These are phyloP conservation scores for Sphagnum magellanicum DNA, from an alignment of 228 moss, liverwort and hornwort genomes.

Conservation along the genomic window DNA sequence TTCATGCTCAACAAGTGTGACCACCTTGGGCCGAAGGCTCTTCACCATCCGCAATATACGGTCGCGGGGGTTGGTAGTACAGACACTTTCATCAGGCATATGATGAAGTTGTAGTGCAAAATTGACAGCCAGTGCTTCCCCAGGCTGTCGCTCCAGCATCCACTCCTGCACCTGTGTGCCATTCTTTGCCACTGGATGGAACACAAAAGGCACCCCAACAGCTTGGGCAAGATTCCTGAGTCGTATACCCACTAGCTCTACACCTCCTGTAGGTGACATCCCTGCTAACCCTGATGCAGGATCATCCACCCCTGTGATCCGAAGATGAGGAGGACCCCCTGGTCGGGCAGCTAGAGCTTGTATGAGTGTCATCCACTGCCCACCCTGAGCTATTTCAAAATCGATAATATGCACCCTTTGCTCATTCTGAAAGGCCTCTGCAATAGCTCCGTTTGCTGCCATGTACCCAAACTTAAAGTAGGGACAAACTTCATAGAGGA, in stretches of 20 bases:
- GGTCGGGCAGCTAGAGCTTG: conserved; percentile 58
- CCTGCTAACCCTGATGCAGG: conserved; percentile 5
- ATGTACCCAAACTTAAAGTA: conserved; percentile 72
- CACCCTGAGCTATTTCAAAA: conserved; percentile 57
- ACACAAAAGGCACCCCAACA: conserved; percentile 54
- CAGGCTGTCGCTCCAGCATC: conserved; percentile 53
- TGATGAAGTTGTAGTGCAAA: conserved; percentile 62
- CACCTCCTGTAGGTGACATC: conserved; percentile 19
- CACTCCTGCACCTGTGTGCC: conserved; percentile 49
- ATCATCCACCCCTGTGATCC: conserved; percentile 58
- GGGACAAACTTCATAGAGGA: conserved; percentile 63
- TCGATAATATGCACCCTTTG: conserved; percentile 63
- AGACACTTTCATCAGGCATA: conserved; percentile 62
- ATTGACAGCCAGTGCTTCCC: conserved; percentile 65
- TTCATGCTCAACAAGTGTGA: conserved; percentile 70
- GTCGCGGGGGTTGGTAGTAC: conserved; percentile 46
- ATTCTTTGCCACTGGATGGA: conserved; percentile 51
- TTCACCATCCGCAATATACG: conserved; percentile 59
- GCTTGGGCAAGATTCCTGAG: conserved; percentile 55
- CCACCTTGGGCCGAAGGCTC: conserved; percentile 52
- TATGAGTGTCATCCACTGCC: conserved; percentile 70
- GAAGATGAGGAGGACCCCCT: conserved; percentile 67
- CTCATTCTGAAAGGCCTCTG: conserved; percentile 76
- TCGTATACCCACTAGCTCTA: conserved; percentile 53
- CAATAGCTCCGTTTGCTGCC: conserved; percentile 59